Conservation (phyloP, 495 filamentous ascomycete genomes). For the Penicillium simplicissimum region DNA sequence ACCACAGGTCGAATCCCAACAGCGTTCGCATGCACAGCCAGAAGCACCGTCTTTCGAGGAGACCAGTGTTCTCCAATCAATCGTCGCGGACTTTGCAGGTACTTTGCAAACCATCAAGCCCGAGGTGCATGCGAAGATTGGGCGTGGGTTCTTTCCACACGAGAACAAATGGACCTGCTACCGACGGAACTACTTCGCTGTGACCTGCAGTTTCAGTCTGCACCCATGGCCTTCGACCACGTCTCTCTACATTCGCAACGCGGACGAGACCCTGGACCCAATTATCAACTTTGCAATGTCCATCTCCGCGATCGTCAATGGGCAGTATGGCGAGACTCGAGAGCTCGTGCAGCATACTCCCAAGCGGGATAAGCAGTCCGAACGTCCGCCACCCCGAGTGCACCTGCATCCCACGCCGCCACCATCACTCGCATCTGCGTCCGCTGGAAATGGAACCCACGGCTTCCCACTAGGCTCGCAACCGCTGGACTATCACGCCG, state of each 20-base stretch:
- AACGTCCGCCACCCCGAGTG: conserved; percentile 71
- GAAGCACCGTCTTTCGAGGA: conserved; percentile 58
- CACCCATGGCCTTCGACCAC: conserved; percentile 49
- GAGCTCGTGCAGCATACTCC: conserved; percentile 94
- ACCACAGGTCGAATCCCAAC: conserved; percentile 33
- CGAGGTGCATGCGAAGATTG: conserved; percentile 81
- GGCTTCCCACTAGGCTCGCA: conserved; percentile 37
- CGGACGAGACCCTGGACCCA: conserved; percentile 56
- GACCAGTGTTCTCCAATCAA: conserved; percentile 56
- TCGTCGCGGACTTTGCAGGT: conserved; percentile 52
- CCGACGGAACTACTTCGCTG: conserved; percentile 90
- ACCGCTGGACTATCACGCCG: conserved; percentile 44
- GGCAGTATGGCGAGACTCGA: conserved; percentile 71
- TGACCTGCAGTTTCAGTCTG: conserved; percentile 78
- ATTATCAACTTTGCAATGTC: conserved; percentile 74
- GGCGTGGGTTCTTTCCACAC: conserved; percentile 86
- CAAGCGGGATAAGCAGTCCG: conserved; percentile 90
- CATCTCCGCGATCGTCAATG: conserved; percentile 83
- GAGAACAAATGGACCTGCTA: conserved; percentile 97
- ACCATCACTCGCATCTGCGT: conserved; percentile 39
- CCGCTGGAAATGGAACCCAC: conserved; percentile 28
- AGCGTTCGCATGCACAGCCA: conserved; percentile 33
- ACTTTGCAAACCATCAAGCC: conserved; percentile 59
- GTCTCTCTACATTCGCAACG: conserved; percentile 43
- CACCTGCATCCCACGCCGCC: conserved; percentile 67